A percentile compares a stretch with the other conserved stretches of the same genome.
These are phyloP conservation scores for Annona cherimola DNA, from an alignment of 164 flowering plant species.

Conservation along the genomic window DNA sequence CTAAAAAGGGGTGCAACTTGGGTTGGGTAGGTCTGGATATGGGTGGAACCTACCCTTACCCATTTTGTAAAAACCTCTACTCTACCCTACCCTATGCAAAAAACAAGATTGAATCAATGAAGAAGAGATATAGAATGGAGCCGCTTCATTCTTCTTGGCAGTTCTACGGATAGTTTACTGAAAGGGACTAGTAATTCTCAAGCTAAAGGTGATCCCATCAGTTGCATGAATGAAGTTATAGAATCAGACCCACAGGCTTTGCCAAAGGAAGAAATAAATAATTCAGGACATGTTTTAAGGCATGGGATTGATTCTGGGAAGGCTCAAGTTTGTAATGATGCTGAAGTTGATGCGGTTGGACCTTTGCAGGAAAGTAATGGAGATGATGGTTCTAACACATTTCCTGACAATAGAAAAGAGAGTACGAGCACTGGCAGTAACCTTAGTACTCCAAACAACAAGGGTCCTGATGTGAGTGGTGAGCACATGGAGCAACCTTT, in stretches of 20 bases:
- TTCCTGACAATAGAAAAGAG: conserved; percentile 10
- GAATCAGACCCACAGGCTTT: conserved; percentile 3
- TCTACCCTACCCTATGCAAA: no score
- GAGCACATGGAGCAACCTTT: conserved; percentile 7
- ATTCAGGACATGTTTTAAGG: conserved; percentile 7
- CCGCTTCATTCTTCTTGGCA: conserved; percentile 15
- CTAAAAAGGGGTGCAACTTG: no score
- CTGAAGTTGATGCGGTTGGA: conserved; percentile 10
- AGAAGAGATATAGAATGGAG: conserved; percentile 20
- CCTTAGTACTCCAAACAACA: conserved; percentile 18
- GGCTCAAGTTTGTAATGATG: conserved; percentile 3
- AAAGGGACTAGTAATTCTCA: conserved; percentile 10
- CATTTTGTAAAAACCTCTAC: no score
- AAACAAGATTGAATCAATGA: conserved; percentile 27
- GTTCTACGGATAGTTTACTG: conserved; percentile 18
- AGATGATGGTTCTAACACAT: conserved; percentile 23
- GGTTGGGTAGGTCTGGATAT: no score
- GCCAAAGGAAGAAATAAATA: conserved; percentile 14
- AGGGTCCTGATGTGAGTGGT: conserved; percentile 5
- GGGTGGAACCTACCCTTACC: no score
- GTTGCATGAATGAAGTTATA: conserved; percentile 2
- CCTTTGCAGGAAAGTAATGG: conserved; percentile 14
- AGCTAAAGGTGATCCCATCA: conserved; percentile 2
- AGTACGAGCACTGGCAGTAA: conserved; percentile 18
- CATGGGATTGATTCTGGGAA: neutral